These are phyloP conservation scores for Alternaria brassicae DNA, from an alignment of 2,329 filamentous ascomycete species.

Conservation along the genomic window DNA sequence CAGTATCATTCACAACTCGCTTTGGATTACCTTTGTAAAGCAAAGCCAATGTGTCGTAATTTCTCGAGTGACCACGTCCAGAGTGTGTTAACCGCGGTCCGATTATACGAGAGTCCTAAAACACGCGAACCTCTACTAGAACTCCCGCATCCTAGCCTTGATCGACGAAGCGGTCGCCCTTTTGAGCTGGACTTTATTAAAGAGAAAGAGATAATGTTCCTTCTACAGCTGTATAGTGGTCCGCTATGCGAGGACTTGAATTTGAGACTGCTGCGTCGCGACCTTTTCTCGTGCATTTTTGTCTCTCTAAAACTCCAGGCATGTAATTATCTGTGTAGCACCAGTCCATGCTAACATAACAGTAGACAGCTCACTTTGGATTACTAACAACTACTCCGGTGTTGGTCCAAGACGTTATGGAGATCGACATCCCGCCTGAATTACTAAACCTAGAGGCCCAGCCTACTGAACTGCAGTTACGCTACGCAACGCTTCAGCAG, in stretches of 20 bases:
- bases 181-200: constrained; percentile 14
- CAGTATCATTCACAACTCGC: constrained; percentile 12
- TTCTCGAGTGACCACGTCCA: constrained; percentile 12
- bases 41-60: constrained; percentile 11
- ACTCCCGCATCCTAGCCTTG: not conserved
- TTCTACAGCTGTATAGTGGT: constrained; percentile 12
- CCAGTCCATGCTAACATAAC: not conserved
- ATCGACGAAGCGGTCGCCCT: constrained; percentile 10
- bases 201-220: constrained; percentile 18
- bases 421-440: constrained; percentile 1
- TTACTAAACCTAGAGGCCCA: constrained; percentile 3
- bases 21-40: constrained; percentile 20
- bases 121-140: not conserved
- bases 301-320: constrained; percentile 6
- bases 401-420: constrained; percentile 7
- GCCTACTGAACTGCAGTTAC: constrained; percentile 9
- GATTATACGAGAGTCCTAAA: not conserved
- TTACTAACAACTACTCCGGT: constrained; percentile 4
- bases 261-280: constrained; percentile 10
- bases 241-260: not conserved
- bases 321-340: constrained; percentile 1
- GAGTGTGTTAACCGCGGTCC: constrained; percentile 10
- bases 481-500: constrained; percentile 8
- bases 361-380: constrained; percentile 11
- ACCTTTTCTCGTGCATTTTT: constrained; percentile 19